Percentiles rank a stretch among this genome's conserved stretches.
These are phyloP conservation scores for Schizonepeta tenuifolia DNA, from an alignment of 257 asterid species.

Conservation along the genomic window DNA sequence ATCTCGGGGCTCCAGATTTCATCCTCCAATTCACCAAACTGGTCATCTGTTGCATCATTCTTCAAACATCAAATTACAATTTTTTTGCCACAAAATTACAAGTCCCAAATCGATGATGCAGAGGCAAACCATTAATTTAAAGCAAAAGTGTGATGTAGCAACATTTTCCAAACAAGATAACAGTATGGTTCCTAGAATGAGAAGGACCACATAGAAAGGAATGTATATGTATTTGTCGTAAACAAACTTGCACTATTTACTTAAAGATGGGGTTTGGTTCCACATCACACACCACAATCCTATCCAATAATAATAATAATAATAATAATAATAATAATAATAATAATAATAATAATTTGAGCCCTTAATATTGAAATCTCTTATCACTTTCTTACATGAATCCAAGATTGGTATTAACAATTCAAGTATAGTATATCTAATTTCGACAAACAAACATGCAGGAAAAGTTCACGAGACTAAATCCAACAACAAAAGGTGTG, in stretches of 20 bases:
- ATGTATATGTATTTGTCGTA: slow-evolving; percentile 38
- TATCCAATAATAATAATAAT: background rate
- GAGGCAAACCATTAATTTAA: slow-evolving; percentile 10
- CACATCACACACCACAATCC: slow-evolving; percentile 34
- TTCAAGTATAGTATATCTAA: background rate
- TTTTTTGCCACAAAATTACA: background rate
- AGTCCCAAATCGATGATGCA: background rate
- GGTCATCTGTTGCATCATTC: slow-evolving; percentile 41
- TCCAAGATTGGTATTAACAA: background rate
- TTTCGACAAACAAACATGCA: background rate
- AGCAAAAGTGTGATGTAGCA: slow-evolving; percentile 29
- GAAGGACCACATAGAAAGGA: slow-evolving; percentile 49
- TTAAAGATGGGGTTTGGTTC: slow-evolving; percentile 44
- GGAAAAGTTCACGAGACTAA: slow-evolving; percentile 11
- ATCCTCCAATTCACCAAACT: slow-evolving; percentile 60
- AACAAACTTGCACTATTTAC: slow-evolving; percentile 32
- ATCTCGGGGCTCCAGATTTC: slow-evolving; percentile 59
- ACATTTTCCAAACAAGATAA: slow-evolving; percentile 37
- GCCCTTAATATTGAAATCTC: background rate
- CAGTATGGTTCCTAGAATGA: slow-evolving; percentile 25
- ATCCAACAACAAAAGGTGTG: background rate
- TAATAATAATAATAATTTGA: background rate
- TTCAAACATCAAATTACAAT: background rate
- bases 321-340: background rate
- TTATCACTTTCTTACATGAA: background rate